Base-by-base conservation (phyloP, 108 stramenopile genomes). In the Aurantiochytrium sp. region DNA sequence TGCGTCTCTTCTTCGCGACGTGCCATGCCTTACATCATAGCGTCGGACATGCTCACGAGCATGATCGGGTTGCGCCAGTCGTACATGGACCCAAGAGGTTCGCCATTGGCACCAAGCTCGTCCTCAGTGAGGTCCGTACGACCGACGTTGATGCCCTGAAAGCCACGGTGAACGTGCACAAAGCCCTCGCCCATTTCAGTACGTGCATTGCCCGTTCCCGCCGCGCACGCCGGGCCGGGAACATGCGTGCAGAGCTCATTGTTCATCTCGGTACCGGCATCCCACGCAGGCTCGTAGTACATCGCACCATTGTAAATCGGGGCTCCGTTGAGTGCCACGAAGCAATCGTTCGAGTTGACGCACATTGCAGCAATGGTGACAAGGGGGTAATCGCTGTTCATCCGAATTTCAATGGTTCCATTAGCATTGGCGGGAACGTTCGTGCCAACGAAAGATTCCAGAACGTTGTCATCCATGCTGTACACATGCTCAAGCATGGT, bases 261-360 rank as follows among this genome's bases (percentile, higher is more conserved):
- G 55, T 91, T 91, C 18, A n/a, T 28, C 58, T 91, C 90, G 23
- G 88, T 91, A 6, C 90, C 88, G 19, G 87, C 58, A 58, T 91
- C 90, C 35, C 42, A 69, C 8, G 35, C 90, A 35, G 57, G 43
- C 23, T 87, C 21, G 88, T 71, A 72, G 42, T 19, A 29, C 6
- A 10, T 35, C 25, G 71, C 42, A 88, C 88, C 88, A 19, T 14
- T 21, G 25, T 16, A 58, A 2, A 88, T 19, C 8, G 14, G 12
- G 23, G 5, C 28, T 5, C 18, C 60, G 57, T 89, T 89, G 69
- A 72, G 19, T 5, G 88, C 88, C 29, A 91, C 88, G 6, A 91
- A 91, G 43, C 88, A 71, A 72, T 91, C 90, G 72, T 91, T 91
- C 49, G 90, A 89, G 89, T 91, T 89, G 72, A 72, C 72, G 21